These are phyloP conservation scores for Coemansia sp. DNA, from an alignment of 192 early-diverging fungal genomes.

Conservation along the genomic window DNA sequence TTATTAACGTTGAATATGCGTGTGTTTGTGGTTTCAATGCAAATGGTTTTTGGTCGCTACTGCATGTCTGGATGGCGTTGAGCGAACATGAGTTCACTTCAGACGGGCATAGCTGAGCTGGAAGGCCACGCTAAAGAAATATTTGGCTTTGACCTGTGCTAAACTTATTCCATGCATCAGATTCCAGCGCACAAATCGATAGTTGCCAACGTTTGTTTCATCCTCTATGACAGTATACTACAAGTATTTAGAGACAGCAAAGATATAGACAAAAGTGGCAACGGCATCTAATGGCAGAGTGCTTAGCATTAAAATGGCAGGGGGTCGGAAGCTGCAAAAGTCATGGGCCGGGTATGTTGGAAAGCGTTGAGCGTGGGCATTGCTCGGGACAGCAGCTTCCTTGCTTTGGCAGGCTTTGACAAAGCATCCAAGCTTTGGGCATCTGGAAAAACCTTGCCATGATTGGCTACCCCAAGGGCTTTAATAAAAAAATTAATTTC, in stretches of 20 bases:
- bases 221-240: slow-evolving; percentile 26
- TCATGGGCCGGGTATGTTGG: slow-evolving; percentile 85
- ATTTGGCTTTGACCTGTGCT: slow-evolving; percentile 78
- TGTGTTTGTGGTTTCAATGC: slow-evolving; percentile 66
- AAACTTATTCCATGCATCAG: slow-evolving; percentile 6
- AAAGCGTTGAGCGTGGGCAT: slow-evolving; percentile 89
- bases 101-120: slow-evolving; percentile 86
- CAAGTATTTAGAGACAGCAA: slow-evolving; percentile 3
- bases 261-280: slow-evolving; percentile 16
- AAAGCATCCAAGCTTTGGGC: slow-evolving; percentile 93
- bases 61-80: slow-evolving; percentile 83
- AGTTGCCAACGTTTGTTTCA: slow-evolving; percentile 76
- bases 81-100: slow-evolving; percentile 91
- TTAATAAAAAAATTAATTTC: not conserved
- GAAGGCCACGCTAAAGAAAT: slow-evolving; percentile 92
- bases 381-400: slow-evolving; percentile 70
- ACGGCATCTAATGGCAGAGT: slow-evolving; percentile 84
- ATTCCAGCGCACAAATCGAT: slow-evolving; percentile 92
- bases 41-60: slow-evolving; percentile 89
- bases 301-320: slow-evolving; percentile 88
- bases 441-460: slow-evolving; percentile 46
- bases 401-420: slow-evolving; percentile 86
- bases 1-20: not conserved
- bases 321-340: slow-evolving; percentile 89
- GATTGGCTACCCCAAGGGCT: not conserved